phyloP scores from a whole-genome alignment of 2,329 filamentous ascomycete genomes.

The Epichloe aotearoae region DNA sequence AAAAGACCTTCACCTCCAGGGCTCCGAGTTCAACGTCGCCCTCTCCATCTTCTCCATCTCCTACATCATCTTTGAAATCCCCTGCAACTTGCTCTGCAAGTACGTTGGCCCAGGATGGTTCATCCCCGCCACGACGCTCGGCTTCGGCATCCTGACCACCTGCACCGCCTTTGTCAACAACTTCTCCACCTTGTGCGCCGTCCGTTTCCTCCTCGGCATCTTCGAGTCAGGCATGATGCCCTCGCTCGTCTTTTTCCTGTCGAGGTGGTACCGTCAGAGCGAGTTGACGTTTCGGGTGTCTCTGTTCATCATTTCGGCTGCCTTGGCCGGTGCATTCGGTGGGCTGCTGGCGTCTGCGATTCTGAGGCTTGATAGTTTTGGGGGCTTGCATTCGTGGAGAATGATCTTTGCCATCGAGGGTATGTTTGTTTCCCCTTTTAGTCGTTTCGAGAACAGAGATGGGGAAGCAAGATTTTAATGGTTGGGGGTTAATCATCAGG shows the following conservation, averaged over 20 bases:
- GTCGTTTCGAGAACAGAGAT: background rate
- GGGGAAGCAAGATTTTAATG: background rate
- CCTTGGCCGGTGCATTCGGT: constrained; percentile 53
- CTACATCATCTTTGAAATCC: constrained; percentile 54
- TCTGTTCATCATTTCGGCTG: constrained; percentile 52
- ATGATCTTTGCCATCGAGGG: constrained; percentile 60
- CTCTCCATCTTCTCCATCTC: constrained; percentile 51
- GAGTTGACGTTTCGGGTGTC: constrained; percentile 51
- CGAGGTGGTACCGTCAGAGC: constrained; percentile 47
- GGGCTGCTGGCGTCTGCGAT: constrained; percentile 51
- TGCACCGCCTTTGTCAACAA: constrained; percentile 46
- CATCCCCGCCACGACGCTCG: constrained; percentile 41
- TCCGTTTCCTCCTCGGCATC: constrained; percentile 46
- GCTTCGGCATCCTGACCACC: constrained; percentile 46
- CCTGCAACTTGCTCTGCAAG: constrained; percentile 49
- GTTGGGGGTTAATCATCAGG: constrained; percentile 21
- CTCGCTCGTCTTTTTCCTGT: constrained; percentile 52
- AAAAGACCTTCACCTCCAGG: constrained; percentile 35
- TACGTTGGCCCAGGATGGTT: constrained; percentile 53
- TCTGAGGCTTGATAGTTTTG: constrained; percentile 42
- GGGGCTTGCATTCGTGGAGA: constrained; percentile 43
- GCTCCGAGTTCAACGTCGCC: constrained; percentile 49
- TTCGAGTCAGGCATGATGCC: constrained; percentile 55
- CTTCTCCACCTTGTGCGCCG: constrained; percentile 32
- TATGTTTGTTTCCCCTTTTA: background rate